Evolutionary conservation across 805 yeast species (phyloP), one percentile per base, ranked within the genome.

Genomic region (Pichia nanzhaoensis): DNA sequence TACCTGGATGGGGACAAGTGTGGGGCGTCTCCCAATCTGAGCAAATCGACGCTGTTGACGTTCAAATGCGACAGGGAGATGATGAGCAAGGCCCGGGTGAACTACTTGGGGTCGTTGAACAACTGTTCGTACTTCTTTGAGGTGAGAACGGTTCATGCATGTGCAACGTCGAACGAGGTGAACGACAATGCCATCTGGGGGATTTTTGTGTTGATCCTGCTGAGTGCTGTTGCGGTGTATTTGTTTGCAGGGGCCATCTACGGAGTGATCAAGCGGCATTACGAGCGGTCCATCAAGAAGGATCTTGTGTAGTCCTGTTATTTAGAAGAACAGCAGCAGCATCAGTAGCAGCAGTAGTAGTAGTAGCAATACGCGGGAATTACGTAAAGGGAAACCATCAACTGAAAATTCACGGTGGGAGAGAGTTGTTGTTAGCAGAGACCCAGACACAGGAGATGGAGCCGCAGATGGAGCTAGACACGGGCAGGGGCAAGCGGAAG

Each of bases 71-170:
- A 87, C 61, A 71, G 85, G 49, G 91, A 84, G 41, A 76, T 84
- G 56, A 62, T 75, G 58, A 64, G 76, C 5, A 76, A 76, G 49
- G 93, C 90, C 0, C 69, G 77, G 31, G 68, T 87, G 1, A 73
- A 84, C 16, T 87, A 73, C 59, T 73, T 88, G 28, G 93, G 93
- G 1, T 78, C 78, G 6, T 57, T 77, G 35, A 76, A 86, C 59
- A 85, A 88, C 50, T 88, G 96, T 63, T 78, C 82, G 32, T 88
- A 85, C 61, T 76, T 82, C 57, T 88, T 88, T 60, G 96, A 88
- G 57, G 88, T 87, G 28, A 67, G 88, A 52, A 84, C 95, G 3
- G 79, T 85, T 36, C 84, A 82, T 64, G 96, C 95, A 0, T 88
- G 96, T 62, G 86, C 95, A 0, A 82, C 89, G 1, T 78, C 85